Evolutionary conservation across 352 stramenopile genomes (phyloP).

Genomic region (Thraustochytrium sp.): DNA sequence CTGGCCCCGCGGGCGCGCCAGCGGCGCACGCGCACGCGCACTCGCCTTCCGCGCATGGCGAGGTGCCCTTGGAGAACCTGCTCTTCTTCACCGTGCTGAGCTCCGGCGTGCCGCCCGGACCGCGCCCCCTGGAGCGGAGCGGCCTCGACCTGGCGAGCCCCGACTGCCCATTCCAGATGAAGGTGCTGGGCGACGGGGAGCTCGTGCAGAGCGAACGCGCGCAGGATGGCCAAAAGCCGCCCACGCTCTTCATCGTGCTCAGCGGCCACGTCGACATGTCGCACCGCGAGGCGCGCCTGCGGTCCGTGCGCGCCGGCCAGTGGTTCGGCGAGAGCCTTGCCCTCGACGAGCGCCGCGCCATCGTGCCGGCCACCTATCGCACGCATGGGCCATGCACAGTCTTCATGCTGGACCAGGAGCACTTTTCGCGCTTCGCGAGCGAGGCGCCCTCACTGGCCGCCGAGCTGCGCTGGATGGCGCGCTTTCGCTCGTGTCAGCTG

Average conservation of each 20-base stretch:
- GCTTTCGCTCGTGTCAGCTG: not conserved
- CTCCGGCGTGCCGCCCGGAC: not conserved
- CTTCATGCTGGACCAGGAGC: not conserved
- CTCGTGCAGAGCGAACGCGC: constrained; percentile 11
- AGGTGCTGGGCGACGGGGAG: not conserved
- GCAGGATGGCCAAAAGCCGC: not conserved
- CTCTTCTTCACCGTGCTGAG: not conserved
- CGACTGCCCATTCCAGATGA: not conserved
- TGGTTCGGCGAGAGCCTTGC: constrained; percentile 30
- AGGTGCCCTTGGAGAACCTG: not conserved
- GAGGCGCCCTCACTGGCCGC: not conserved
- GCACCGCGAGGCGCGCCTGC: not conserved
- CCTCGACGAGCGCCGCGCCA: not conserved
- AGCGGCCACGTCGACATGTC: not conserved
- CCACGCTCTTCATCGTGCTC: not conserved
- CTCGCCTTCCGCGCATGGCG: not conserved
- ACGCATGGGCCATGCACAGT: not conserved
- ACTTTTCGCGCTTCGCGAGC: not conserved
- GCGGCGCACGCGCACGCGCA: not conserved
- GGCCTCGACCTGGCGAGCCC: not conserved
- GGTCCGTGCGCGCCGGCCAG: not conserved
- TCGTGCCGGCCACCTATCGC: not conserved
- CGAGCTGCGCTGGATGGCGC: not conserved
- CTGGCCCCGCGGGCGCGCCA: not conserved
- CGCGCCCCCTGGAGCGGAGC: not conserved